Evolutionary conservation across 805 yeast species (phyloP), one percentile per base, ranked within the genome.

Genomic region (Candida sphagnicola): DNA sequence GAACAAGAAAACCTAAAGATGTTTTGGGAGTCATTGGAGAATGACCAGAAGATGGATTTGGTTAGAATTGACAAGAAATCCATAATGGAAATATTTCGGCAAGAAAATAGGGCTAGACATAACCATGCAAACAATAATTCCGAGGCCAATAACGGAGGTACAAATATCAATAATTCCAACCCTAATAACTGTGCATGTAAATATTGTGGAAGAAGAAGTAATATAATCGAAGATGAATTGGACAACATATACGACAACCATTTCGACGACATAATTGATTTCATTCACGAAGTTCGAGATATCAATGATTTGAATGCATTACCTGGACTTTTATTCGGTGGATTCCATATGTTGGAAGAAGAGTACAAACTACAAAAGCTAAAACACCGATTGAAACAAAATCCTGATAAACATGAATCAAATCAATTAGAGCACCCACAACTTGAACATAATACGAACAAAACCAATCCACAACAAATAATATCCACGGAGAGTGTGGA

Each of bases 191-290:
- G 96, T 56, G 72, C 77, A 41, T 90, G 96, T 56, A 65, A 80
- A 3, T 78, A 78, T 14, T 90, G 96, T 62, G 91, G 90, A 2
- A 74, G 85, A 33, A 81, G 84, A 48, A 78, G 82, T 50, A 60
- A 67, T 36, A 78, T 86, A 12, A 75, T 87, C 45, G 93, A 85
- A 53, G 80, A 77, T 48, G 95, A 86, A 55, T 70, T 89, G 51
- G 88, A 81, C 49, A 75, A 75, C 39, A 74, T 86, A 5, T 87
- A 85, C 54, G 82, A 82, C 44, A 77, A 78, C 13, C 79, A 82
- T 50, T 81, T 80, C 45, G 79, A 75, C 28, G 77, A 54, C 37
- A 65, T 54, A 39, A 61, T 45, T n/a, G 64, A 60, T 28, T 59
- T 59, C 38, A 55, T 65, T 5, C 72, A 67, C 37, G 69, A 64